Evolutionary conservation across 306 rosid genomes (phyloP).

Genomic region (Citrullus amarus): DNA sequence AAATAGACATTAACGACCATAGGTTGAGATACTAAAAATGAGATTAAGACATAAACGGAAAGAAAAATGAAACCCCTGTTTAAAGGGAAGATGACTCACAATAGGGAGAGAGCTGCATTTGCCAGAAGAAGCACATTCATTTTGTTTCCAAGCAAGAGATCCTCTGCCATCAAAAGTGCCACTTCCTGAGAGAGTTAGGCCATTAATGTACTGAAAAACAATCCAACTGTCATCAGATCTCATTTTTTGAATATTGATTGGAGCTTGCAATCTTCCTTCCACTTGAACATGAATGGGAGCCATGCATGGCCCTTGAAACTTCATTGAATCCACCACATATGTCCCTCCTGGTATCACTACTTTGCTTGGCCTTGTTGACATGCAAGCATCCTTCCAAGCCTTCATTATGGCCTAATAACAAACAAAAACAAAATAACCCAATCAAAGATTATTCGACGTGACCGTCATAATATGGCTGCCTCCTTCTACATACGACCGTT

Average conservation of each 20-base stretch:
- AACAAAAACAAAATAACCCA: background rate
- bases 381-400: slow-evolving; percentile 31
- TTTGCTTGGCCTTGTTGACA: slow-evolving; percentile 10
- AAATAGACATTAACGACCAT: no score
- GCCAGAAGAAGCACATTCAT: slow-evolving; percentile 8
- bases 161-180: slow-evolving; percentile 41
- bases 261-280: slow-evolving; percentile 23
- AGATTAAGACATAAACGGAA: no score
- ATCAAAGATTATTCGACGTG: background rate
- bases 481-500: no score
- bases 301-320: slow-evolving; percentile 30
- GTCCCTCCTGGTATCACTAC: slow-evolving; percentile 15
- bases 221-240: slow-evolving; percentile 17
- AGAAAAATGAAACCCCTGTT: no score
- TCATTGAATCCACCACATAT: slow-evolving; percentile 1
- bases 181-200: slow-evolving; percentile 18
- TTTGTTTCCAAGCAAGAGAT: slow-evolving; percentile 19
- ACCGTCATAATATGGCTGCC: background rate
- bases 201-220: slow-evolving; percentile 9
- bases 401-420: slow-evolving; percentile 17
- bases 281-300: slow-evolving; percentile 26
- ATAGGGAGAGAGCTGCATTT: background rate
- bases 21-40: no score
- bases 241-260: background rate
- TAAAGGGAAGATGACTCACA: slow-evolving; percentile 2